Conservation (phyloP, 768 basidiomycete genomes). For the Leucogyrophana mollusca region DNA sequence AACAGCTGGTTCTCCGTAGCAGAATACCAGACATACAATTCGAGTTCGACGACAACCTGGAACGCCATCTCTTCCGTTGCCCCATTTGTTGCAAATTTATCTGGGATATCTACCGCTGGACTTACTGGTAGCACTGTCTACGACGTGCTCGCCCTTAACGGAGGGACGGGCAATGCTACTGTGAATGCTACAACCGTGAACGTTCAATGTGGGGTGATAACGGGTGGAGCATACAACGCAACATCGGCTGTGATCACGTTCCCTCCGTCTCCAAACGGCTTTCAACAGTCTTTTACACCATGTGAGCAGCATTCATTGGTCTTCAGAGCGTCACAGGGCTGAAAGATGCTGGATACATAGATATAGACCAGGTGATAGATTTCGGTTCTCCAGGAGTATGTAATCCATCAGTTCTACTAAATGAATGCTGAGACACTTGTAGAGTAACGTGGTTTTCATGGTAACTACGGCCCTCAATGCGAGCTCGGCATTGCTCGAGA, state of each 20-base stretch:
- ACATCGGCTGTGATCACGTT: no score
- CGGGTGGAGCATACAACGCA: constrained; percentile 5
- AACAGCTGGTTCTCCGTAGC: not conserved
- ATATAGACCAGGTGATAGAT: no score
- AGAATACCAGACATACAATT: not conserved
- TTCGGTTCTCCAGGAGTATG: no score
- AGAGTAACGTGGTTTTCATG: constrained; percentile 6
- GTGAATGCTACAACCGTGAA: constrained; percentile 17
- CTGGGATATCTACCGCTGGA: constrained; percentile 9
- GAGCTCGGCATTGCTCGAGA: not conserved
- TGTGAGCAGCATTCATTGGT: no score
- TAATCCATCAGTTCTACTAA: no score
- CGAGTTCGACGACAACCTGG: not conserved
- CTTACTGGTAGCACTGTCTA: constrained; percentile 13
- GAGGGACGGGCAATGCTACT: constrained; percentile 3
- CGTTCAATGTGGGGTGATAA: constrained; percentile 14
- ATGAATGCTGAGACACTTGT: no score
- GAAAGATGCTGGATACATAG: no score
- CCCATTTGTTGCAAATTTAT: not conserved
- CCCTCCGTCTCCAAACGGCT: no score
- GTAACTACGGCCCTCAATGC: constrained; percentile 9
- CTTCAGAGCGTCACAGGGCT: no score
- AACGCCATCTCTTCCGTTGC: not conserved
- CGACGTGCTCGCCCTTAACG: constrained; percentile 11
- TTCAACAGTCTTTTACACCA: no score